Base-by-base conservation (phyloP, 306 rosid genomes). In the Acacia acuminata region DNA sequence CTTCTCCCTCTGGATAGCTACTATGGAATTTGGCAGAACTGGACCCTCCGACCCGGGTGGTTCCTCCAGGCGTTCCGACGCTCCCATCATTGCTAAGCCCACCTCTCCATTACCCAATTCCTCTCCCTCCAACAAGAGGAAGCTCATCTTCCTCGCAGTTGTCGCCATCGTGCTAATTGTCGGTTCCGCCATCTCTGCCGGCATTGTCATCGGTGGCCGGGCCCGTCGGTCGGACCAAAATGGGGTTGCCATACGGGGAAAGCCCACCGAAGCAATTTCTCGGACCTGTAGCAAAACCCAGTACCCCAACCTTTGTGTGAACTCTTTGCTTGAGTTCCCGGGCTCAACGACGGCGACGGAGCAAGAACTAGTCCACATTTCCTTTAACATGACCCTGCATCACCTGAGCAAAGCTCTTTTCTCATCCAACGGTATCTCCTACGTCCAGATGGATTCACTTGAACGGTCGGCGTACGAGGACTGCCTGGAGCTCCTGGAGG, bases 231-330 rank as follows among this genome's bases (percentile, higher is more conserved):
- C 90, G 0, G 40, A 27, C 9, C 58, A 3, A 6, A 12, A 80
- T 42, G 38, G 38, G 3, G 27, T 87, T 0, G 34, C 11, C 7
- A 66, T 87, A 55, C 85, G 45, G 38, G 87, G 86, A 2, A 86
- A 90, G 56, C 99, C 99, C 2, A 92, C 97, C 3, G 92, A 88
- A 76, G 97, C 99, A 3, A 96, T 96, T 47, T 96, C 99, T 44
- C 38, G 77, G 40, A 80, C 99, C 60, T 96, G 99, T 75, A 88
- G 97, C 88, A 88, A 75, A 53, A 92, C 98, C 0, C 91, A 83
- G 4, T 94, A 76, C 92, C 98, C 94, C 10, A 16, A 82, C 2
- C 92, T 96, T 11, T 96, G 99, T 27, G 91, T 96, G 22, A 77
- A 89, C 82, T 88, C 98, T 3, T 94, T 96, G 40, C 86, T 96